Base-by-base conservation (phyloP, 345 rosid species). In the Euphorbia tirucalli region DNA sequence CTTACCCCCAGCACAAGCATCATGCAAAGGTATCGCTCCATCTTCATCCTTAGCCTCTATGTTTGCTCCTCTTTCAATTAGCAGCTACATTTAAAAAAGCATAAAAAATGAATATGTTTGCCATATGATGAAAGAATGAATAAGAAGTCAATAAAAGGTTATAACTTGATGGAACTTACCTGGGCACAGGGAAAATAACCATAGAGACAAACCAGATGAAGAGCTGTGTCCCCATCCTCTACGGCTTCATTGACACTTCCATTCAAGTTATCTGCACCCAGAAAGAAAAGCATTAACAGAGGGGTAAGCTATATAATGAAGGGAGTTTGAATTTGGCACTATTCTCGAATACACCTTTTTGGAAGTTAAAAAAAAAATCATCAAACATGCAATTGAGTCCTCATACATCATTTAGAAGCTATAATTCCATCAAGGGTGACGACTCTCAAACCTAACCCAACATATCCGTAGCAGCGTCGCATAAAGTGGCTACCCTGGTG, bases 1-100 rank as follows among this genome's bases (percentile, higher is more conserved):
- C 74, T 78, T 74, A 94, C 97, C 97, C 69, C 79, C 95, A 0
- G 96, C 96, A 82, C 91, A 90, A 63, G 96, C 97, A 87, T 92
- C 99, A 68, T 95, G 99, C 65, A 95, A 69, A 75, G 99, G 97
- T 79, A 95, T 72, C 1, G 96, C 97, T 49, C 97, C 99, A 14
- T 95, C 97, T 82, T 90, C 97, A 75, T 95, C 99, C 82, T 79
- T 86, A 28, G 85, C 84, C 79, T 95, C 99, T 72, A 95, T 66
- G 75, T 81, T 71, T 75, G 97, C 97, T 37, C 97, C 99, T 84
- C 93, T 87, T 66, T 88, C 97, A 77, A 90, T 21, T 54, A 95
- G 97, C 41, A 95, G 83, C 97, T 92, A 81, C 39, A 78, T 14
- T 6, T 14, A 39, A 48, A 64, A 28, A 15, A 54, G 13, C 21